These are phyloP conservation scores for Verticillium alfalfae DNA, from an alignment of 2,329 filamentous ascomycete species.

Conservation along the genomic window DNA sequence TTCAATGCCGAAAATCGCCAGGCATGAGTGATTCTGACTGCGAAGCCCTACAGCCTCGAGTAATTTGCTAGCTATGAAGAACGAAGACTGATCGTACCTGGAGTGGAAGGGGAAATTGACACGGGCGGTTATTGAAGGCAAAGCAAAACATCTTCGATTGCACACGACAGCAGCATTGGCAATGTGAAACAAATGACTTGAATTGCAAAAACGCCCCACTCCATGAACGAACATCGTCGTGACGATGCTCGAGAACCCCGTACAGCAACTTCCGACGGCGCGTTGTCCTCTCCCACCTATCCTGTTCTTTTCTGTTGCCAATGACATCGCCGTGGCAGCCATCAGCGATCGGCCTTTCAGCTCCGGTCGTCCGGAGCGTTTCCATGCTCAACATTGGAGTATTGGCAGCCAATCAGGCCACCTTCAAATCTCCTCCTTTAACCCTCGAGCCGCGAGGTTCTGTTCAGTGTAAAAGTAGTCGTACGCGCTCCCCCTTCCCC, in stretches of 20 bases:
- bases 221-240: neutral
- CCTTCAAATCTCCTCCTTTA: neutral
- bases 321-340: neutral
- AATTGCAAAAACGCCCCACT: neutral
- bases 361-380: neutral
- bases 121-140: neutral
- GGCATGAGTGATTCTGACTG: too few species aligned
- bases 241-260: neutral
- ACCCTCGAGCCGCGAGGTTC: neutral
- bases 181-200: neutral
- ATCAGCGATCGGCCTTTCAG: neutral
- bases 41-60: too few species aligned
- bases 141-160: neutral
- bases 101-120: too few species aligned
- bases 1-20: too few species aligned
- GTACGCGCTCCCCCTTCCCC: too few species aligned
- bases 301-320: neutral
- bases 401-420: neutral
- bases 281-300: neutral
- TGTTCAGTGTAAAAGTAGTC: neutral
- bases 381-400: neutral
- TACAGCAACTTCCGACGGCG: neutral
- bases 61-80: too few species aligned
- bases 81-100: too few species aligned
- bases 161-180: neutral